Evolutionary conservation across 2,329 filamentous ascomycete species (phyloP), one percentile per base, ranked within the genome.

Genomic region (Pyrenochaeta sp.): DNA sequence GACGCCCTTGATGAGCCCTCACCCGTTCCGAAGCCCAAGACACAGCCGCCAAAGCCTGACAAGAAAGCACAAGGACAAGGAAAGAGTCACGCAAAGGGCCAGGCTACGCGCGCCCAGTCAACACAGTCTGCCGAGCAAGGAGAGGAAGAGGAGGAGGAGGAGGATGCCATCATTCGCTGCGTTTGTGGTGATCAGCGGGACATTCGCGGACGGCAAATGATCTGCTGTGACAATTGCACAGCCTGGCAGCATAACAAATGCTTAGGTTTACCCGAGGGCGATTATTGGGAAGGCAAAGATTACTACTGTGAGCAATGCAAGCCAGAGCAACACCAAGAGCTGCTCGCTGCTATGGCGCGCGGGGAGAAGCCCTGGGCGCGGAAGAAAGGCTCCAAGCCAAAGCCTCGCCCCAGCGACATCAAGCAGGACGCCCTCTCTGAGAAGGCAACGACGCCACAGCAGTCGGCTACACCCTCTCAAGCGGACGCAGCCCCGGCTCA

Each of bases 191-290:
- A 92, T 58, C 91, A 91, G 44, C 72, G 72, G 62, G 91, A 94
- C 67, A 91, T 96, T 67, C 89, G 91, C 13, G 91, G 91, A 65
- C 90, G 95, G 69, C 89, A 93, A 51, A 98, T 96, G 93, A 97
- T 99, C 71, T 92, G 91, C 60, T 99, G 95, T 81, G 95, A 99
- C 78, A 87, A 86, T 46, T 99, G 95, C 78, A 88, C 88, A 48
- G 94, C 90, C 42, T 99, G 95, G 95, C 95, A 99, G 79, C 95
- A 99, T 79, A 97, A 97, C 72, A 90, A 96, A 63, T 99, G 95
- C 76, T 92, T 99, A 83, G 92, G 92, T 52, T 87, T 97, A 71
- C 88, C 90, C 46, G 92, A 91, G 68, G 87, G 89, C 32, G 64
- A 71, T 91, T 59, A 85, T 91, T 77, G 75, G 74, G 69, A 74